These are phyloP conservation scores for Dysphania ambrosioides DNA, from an alignment of 148 eudicot species.

Conservation along the genomic window DNA sequence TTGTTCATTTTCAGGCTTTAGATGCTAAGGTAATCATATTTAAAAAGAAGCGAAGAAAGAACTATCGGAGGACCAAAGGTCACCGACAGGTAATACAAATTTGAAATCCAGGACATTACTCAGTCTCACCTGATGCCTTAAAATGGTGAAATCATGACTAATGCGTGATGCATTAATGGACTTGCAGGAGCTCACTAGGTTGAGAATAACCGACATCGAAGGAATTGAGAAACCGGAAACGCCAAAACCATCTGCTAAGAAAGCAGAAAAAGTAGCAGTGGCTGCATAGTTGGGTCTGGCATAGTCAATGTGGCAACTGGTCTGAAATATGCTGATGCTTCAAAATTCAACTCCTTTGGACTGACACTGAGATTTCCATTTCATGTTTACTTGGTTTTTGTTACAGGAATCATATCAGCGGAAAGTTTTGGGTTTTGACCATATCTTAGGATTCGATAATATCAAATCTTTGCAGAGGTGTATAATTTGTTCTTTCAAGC, in stretches of 20 bases:
- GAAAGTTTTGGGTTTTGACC: conserved; percentile 2
- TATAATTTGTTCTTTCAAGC: conserved; percentile 22
- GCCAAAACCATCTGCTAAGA: conserved; percentile 34
- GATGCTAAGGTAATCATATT: conserved; percentile 96
- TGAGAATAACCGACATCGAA: conserved; percentile 81
- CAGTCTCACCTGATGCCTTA: neutral
- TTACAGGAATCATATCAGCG: conserved; percentile 7
- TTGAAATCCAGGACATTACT: conserved; percentile 7
- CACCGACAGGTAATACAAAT: conserved; percentile 76
- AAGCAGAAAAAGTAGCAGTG: conserved; percentile 48
- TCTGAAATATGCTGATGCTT: conserved; percentile 16
- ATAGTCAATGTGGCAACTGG: neutral
- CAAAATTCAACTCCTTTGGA: neutral
- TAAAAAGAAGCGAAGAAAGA: conserved; percentile 96
- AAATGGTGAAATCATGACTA: neutral
- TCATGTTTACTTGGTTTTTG: conserved; percentile 14
- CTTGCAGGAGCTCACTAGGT: conserved; percentile 75
- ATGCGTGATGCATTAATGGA: conserved; percentile 9
- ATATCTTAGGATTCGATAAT: conserved; percentile 12
- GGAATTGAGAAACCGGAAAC: conserved; percentile 75
- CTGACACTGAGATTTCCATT: neutral
- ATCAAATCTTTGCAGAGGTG: conserved; percentile 20
- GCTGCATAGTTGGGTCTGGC: conserved; percentile 35
- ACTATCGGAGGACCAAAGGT: conserved; percentile 86
- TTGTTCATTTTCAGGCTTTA: conserved; percentile 53